Conservation (phyloP, 2,329 filamentous ascomycete species). For the Clonostachys sp. region DNA sequence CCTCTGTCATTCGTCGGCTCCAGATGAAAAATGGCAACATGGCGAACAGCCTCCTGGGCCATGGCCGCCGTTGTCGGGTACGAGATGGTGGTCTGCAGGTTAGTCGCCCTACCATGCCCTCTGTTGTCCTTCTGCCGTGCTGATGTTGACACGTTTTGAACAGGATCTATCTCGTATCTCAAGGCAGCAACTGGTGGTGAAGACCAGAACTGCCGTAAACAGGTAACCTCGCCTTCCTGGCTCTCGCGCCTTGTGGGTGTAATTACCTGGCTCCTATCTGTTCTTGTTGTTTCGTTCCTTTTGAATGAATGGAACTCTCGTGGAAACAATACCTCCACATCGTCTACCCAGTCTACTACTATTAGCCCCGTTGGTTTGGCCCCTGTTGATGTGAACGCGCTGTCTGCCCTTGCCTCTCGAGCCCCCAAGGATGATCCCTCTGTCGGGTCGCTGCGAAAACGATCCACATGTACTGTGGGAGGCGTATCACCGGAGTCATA, state of each 20-base stretch:
- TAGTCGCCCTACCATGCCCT: slow-evolving; percentile 3
- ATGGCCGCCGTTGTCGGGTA: slow-evolving; percentile 7
- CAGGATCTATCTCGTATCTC: slow-evolving; percentile 22
- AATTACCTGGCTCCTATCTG: slow-evolving; percentile 32
- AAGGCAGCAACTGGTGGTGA: slow-evolving; percentile 29
- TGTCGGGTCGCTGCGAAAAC: slow-evolving; percentile 7
- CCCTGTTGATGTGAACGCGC: not conserved
- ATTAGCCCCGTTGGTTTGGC: not conserved
- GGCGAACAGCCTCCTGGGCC: slow-evolving; percentile 7
- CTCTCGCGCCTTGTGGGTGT: slow-evolving; percentile 13
- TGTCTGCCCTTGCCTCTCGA: slow-evolving; percentile 2
- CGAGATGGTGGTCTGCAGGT: slow-evolving; percentile 22
- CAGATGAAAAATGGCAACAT: slow-evolving; percentile 15
- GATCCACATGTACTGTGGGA: slow-evolving; percentile 18
- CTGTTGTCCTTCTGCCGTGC: not conserved
- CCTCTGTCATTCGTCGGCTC: slow-evolving; percentile 6
- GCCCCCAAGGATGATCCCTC: not conserved
- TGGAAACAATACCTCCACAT: too few relatives aligned
- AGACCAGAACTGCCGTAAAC: slow-evolving; percentile 26
- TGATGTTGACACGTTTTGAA: not conserved
- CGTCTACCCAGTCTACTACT: slow-evolving; percentile 1
- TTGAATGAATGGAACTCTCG: slow-evolving; percentile 11
- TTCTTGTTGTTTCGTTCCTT: slow-evolving; percentile 27
- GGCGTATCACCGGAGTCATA: slow-evolving; percentile 32
- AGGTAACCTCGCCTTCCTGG: slow-evolving; percentile 18